A percentile compares a stretch with the other conserved stretches of the same genome.
These are phyloP conservation scores for Debaryomycetaceae sp. DNA, from an alignment of 1,139 yeast genomes.

Conservation along the genomic window DNA sequence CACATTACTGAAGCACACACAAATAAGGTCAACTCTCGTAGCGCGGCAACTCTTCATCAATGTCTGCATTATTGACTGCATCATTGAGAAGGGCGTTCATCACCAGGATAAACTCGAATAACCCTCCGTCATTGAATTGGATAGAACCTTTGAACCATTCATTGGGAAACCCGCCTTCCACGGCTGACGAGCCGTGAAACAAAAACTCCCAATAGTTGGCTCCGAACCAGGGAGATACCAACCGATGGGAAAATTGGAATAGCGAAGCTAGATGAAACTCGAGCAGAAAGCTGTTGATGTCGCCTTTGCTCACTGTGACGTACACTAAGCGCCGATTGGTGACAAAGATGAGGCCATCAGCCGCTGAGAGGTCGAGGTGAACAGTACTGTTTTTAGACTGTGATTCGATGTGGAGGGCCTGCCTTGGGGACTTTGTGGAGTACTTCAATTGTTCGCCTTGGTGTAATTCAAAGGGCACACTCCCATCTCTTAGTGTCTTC, in stretches of 20 bases:
- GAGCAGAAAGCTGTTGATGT: constrained; percentile 31
- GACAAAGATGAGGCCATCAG: constrained; percentile 33
- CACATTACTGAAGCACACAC: neutral
- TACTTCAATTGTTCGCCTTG: constrained; percentile 18
- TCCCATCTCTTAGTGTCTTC: constrained; percentile 13
- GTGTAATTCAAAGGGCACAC: constrained; percentile 22
- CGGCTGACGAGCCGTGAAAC: constrained; percentile 29
- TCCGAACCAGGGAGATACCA: constrained; percentile 54
- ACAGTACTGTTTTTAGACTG: constrained; percentile 8
- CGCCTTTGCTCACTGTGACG: constrained; percentile 38
- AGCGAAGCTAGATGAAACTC: constrained; percentile 20
- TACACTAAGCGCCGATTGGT: constrained; percentile 34
- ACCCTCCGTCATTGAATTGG: constrained; percentile 47
- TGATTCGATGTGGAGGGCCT: constrained; percentile 18
- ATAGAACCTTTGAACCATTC: constrained; percentile 36
- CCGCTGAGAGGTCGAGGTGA: constrained; percentile 21
- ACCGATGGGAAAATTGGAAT: constrained; percentile 30
- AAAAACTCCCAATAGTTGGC: constrained; percentile 46
- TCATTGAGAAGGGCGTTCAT: constrained; percentile 28
- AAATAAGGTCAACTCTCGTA: constrained; percentile 17
- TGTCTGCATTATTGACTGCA: constrained; percentile 30
- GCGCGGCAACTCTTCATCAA: constrained; percentile 44
- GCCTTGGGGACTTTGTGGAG: constrained; percentile 21
- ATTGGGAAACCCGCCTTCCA: constrained; percentile 44
- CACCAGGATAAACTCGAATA: constrained; percentile 31